A percentile compares a stretch with the other conserved stretches of the same genome.
These are phyloP conservation scores for Pseudomassariella vexata DNA, from an alignment of 2,329 filamentous ascomycete species.

Conservation along the genomic window DNA sequence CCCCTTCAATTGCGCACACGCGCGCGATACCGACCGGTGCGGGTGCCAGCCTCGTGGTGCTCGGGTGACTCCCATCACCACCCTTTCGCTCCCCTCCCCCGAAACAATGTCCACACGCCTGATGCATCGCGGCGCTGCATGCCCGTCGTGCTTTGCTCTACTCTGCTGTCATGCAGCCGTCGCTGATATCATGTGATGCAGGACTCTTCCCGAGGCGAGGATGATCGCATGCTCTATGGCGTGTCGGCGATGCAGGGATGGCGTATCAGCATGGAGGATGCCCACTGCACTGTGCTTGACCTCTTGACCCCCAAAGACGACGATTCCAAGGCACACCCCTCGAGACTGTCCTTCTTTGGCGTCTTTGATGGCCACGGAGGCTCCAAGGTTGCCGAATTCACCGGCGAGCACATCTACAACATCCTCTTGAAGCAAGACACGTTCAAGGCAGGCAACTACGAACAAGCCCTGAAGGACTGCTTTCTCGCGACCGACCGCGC, in stretches of 20 bases:
- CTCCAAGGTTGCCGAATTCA: constrained; percentile 90
- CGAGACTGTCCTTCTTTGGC: constrained; percentile 88
- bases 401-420: constrained; percentile 86
- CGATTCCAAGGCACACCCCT: constrained; percentile 56
- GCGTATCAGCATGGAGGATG: constrained; percentile 99
- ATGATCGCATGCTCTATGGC: constrained; percentile 89
- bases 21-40: too few relatives aligned
- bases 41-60: too few relatives aligned
- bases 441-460: constrained; percentile 85
- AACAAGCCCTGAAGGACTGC: constrained; percentile 94
- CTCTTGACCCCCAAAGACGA: constrained; percentile 57
- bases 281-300: constrained; percentile 85
- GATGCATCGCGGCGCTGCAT: too few relatives aligned
- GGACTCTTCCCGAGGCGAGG: constrained; percentile 84
- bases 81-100: too few relatives aligned
- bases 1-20: constrained; percentile 16
- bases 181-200: too few relatives aligned
- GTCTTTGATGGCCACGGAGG: constrained; percentile 98
- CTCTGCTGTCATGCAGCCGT: too few relatives aligned
- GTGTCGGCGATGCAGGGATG: constrained; percentile 99
- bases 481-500: constrained; percentile 94
- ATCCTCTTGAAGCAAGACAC: constrained; percentile 93
- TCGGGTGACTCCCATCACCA: too few relatives aligned
- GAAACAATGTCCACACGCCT: too few relatives aligned
- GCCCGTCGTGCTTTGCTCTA: too few relatives aligned